Percentiles rank a stretch among this genome's conserved stretches.
These are phyloP conservation scores for Vanderwaltozyma polyspora DNA, from an alignment of 805 yeast genomes.

Conservation along the genomic window DNA sequence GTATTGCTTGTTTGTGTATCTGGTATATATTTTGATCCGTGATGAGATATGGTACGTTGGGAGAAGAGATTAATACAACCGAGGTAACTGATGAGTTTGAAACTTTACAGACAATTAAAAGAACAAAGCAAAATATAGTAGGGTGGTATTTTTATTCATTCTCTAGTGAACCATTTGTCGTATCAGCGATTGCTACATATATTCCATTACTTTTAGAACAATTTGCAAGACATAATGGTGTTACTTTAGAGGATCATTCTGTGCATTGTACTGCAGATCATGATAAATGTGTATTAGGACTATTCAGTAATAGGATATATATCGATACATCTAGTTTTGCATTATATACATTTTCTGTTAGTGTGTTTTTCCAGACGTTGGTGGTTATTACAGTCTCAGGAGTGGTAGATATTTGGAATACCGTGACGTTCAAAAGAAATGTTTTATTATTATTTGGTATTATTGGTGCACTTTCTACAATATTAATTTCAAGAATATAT, in stretches of 20 bases:
- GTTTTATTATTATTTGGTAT: slow-evolving; percentile 47
- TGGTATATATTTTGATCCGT: too few species aligned
- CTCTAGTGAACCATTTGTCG: slow-evolving; percentile 75
- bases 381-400: slow-evolving; percentile 67
- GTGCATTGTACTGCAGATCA: slow-evolving; percentile 36
- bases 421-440: slow-evolving; percentile 39
- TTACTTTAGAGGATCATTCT: slow-evolving; percentile 43
- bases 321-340: slow-evolving; percentile 69
- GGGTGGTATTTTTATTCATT: slow-evolving; percentile 66
- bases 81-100: neutral
- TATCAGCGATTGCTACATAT: slow-evolving; percentile 68
- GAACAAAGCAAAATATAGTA: slow-evolving; percentile 31
- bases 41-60: too few species aligned
- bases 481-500: slow-evolving; percentile 30
- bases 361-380: slow-evolving; percentile 63
- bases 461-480: slow-evolving; percentile 46
- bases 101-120: slow-evolving; percentile 1
- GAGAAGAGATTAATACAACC: neutral
- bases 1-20: too few species aligned
- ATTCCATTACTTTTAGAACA: slow-evolving; percentile 63
- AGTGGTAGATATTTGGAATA: slow-evolving; percentile 45
- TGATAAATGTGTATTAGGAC: slow-evolving; percentile 35
- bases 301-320: slow-evolving; percentile 34
- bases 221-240: slow-evolving; percentile 65
- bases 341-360: slow-evolving; percentile 56